Conservation (phyloP, 2,329 filamentous ascomycete genomes). For the Verticillium zaregamsianum region DNA sequence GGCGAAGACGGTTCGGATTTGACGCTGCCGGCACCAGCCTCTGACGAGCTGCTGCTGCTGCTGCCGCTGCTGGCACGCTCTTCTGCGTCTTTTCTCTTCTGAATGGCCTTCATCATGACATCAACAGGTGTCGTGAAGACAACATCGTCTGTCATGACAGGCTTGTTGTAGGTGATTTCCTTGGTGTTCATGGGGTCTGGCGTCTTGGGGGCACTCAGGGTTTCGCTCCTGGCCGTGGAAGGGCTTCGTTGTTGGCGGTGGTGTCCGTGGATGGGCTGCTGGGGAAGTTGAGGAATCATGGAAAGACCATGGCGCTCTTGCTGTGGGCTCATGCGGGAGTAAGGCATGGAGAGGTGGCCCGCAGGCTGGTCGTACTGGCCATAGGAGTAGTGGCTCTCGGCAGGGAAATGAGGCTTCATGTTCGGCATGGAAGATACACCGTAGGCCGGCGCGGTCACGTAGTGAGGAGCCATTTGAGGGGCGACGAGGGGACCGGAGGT, state of each 20-base stretch:
- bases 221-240: conserved; percentile 8
- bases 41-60: conserved; percentile 14
- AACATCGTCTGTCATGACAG: conserved; percentile 44
- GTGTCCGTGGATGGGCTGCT: not conserved
- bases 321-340: conserved; percentile 8
- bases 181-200: conserved; percentile 25
- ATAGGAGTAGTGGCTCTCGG: conserved; percentile 39
- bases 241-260: conserved; percentile 9
- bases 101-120: conserved; percentile 83
- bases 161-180: conserved; percentile 40
- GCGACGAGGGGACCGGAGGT: conserved; percentile 35
- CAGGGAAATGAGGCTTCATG: conserved; percentile 39
- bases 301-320: not conserved
- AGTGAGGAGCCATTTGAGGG: conserved; percentile 40
- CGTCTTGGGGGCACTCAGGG: conserved; percentile 7
- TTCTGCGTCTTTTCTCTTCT: conserved; percentile 53
- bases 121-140: conserved; percentile 81
- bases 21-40: conserved; percentile 10
- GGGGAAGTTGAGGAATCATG: not conserved
- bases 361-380: conserved; percentile 32
- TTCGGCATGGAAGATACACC: conserved; percentile 36
- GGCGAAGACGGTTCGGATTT: conserved; percentile 8
- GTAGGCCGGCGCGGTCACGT: conserved; percentile 41
- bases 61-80: conserved; percentile 16
- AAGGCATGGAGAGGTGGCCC: conserved; percentile 8